Evolutionary conservation across 139 green algal species (phyloP).

Genomic region (Coelastrella sp.): DNA sequence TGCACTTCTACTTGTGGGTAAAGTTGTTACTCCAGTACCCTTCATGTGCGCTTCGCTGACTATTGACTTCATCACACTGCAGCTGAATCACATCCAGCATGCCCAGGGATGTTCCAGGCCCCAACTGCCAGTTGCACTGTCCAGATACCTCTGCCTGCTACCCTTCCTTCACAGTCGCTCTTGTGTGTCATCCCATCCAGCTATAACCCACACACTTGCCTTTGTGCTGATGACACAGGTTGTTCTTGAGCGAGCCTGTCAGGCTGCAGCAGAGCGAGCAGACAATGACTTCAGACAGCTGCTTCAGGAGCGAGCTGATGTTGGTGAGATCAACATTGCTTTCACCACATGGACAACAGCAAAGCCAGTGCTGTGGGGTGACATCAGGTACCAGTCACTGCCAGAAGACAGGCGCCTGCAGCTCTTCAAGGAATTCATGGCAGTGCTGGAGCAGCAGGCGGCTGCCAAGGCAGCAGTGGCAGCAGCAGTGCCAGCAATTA

Average conservation of each 20-base stretch:
- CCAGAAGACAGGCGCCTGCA: conserved; percentile 21
- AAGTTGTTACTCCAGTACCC: too few species aligned
- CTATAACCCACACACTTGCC: neutral
- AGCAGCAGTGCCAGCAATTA: neutral
- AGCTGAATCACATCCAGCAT: too few species aligned
- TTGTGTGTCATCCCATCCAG: neutral
- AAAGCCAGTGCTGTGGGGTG: conserved; percentile 32
- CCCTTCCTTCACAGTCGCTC: neutral
- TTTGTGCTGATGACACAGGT: neutral
- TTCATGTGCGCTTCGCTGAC: too few species aligned
- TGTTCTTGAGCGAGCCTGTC: conserved; percentile 37
- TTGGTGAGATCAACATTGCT: neutral
- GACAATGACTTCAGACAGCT: conserved; percentile 45
- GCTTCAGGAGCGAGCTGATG: neutral
- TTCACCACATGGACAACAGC: conserved; percentile 10
- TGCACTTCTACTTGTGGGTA: too few species aligned
- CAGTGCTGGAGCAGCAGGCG: neutral
- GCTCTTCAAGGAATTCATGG: conserved; percentile 34
- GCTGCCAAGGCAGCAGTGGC: neutral
- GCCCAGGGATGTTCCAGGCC: too few species aligned
- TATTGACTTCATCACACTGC: too few species aligned
- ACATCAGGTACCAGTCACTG: conserved; percentile 29
- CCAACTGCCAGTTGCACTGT: too few species aligned
- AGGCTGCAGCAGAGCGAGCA: conserved; percentile 27
- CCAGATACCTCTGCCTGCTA: neutral